These are phyloP conservation scores for Aspergillus olivimuriae DNA, from an alignment of 495 filamentous ascomycete genomes.

Conservation along the genomic window DNA sequence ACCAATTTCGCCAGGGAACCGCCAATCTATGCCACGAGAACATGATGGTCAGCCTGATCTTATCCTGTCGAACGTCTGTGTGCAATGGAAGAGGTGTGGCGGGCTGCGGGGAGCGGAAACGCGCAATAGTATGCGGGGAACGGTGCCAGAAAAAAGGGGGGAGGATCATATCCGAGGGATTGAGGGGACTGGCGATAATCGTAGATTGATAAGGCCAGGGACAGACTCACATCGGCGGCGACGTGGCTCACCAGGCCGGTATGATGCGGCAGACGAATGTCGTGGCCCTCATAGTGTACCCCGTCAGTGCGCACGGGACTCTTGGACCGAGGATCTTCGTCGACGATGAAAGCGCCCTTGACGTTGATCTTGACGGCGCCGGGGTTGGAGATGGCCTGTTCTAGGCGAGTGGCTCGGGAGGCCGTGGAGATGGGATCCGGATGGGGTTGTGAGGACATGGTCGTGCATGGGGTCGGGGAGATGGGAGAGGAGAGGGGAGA, in stretches of 20 bases:
- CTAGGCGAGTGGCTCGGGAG: constrained; percentile 30
- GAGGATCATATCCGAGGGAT: not conserved
- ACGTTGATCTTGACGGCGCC: constrained; percentile 91
- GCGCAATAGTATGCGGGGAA: constrained; percentile 29
- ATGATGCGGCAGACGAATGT: constrained; percentile 94
- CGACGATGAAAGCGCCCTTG: constrained; percentile 90
- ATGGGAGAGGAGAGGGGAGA: constrained; percentile 1
- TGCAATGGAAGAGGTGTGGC: constrained; percentile 2
- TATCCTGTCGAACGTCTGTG: not conserved
- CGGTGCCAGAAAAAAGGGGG: constrained; percentile 8
- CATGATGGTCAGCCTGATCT: constrained; percentile 17
- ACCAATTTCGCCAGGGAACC: constrained; percentile 93
- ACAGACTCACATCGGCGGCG: constrained; percentile 76
- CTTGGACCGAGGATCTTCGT: constrained; percentile 58
- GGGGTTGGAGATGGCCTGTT: constrained; percentile 74
- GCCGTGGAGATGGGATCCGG: constrained; percentile 12
- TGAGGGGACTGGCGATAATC: too few relatives aligned
- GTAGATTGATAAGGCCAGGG: constrained; percentile 2
- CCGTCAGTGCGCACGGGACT: constrained; percentile 48
- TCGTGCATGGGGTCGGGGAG: not conserved
- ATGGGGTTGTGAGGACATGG: constrained; percentile 17
- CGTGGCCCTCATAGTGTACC: constrained; percentile 71
- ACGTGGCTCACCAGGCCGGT: constrained; percentile 91
- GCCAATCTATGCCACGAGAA: constrained; percentile 62
- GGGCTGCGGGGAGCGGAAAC: constrained; percentile 33